phyloP scores from a whole-genome alignment of 495 filamentous ascomycete genomes.

The Platismatia glauca region DNA sequence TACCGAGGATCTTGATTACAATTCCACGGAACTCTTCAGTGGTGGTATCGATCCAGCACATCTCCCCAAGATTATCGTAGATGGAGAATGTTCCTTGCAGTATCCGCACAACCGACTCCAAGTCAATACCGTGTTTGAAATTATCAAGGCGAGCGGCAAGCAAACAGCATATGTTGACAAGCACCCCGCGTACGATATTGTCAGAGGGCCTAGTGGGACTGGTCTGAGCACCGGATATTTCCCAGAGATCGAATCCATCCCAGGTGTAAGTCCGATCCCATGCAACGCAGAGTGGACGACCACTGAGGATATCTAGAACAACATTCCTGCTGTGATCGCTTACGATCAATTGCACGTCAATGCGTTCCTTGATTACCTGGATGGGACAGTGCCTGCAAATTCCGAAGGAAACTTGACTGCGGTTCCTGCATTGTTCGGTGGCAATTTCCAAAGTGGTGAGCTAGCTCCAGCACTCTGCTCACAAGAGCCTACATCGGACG shows the following conservation, averaged over 20 bases:
- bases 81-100: slow-evolving; percentile 24
- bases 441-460: slow-evolving; percentile 29
- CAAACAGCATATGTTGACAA: slow-evolving; percentile 35
- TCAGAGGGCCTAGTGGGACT: slow-evolving; percentile 29
- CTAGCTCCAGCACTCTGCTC: not conserved
- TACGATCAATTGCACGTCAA: slow-evolving; percentile 30
- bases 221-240: slow-evolving; percentile 33
- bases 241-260: slow-evolving; percentile 27
- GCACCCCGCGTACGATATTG: slow-evolving; percentile 33
- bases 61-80: slow-evolving; percentile 26
- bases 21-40: slow-evolving; percentile 27
- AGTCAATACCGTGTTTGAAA: slow-evolving; percentile 34
- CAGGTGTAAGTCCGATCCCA: not conserved
- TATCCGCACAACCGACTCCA: slow-evolving; percentile 32
- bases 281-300: not conserved
- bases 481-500: not conserved
- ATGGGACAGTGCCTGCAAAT: slow-evolving; percentile 24
- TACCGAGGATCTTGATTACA: slow-evolving; percentile 27
- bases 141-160: slow-evolving; percentile 24
- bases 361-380: slow-evolving; percentile 31
- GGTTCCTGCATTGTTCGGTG: slow-evolving; percentile 31
- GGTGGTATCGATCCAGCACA: slow-evolving; percentile 31
- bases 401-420: slow-evolving; percentile 20
- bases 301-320: slow-evolving; percentile 12
- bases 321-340: slow-evolving; percentile 26